Evolutionary conservation across 2,329 filamentous ascomycete genomes (phyloP), one percentile per base, ranked within the genome.

Genomic region (Nothophaeocryptopus gaeumannii): DNA sequence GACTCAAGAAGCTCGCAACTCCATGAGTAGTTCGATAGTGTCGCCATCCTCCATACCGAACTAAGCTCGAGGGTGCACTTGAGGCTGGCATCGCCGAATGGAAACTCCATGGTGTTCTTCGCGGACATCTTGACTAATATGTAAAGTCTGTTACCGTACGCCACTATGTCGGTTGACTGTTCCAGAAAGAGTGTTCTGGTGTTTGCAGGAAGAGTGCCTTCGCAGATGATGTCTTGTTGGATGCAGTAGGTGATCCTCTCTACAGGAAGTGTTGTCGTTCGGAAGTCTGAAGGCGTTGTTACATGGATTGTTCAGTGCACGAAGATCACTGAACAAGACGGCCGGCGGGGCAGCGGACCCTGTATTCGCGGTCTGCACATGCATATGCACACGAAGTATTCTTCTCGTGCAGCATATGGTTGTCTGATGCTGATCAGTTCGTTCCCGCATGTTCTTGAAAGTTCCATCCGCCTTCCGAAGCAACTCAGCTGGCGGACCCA

Each of bases 401-500:
- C 33, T 7, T 37, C 20, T 26, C 33, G 9, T 44, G 9, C 35
- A 9, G 35, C 13, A 12, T 10, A 3, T 16, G 13, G 8, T 35
- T 33, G 13, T 20, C 26, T 12, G 33, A 34, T 43, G 40, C n/a
- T 15, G 16, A 13, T 20, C 32, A 13, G 34, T 36, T 12, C 35
- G 39, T 16, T 42, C 39, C 47, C 47, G 42, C 44, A 51, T 42
- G 8, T n/a, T 26, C 29, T 14, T 42, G 29, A 55, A 53, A 12
- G 13, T 26, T 16, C 49, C 39, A n/a, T 34, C 44, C 26, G n/a
- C 45, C 29, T 40, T 50, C 15, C 29, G 45, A n/a, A 58, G 35
- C 43, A 66, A 39, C 45, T 61, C 56, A 11, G 33, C 38, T 8
- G 63, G 63, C 34, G 47, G 40, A 10, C 59, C 63, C 13, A 56